phyloP scores from a whole-genome alignment of 1,284 basidiomycete genomes.

The Anthracocystis panici-leucophaei region DNA sequence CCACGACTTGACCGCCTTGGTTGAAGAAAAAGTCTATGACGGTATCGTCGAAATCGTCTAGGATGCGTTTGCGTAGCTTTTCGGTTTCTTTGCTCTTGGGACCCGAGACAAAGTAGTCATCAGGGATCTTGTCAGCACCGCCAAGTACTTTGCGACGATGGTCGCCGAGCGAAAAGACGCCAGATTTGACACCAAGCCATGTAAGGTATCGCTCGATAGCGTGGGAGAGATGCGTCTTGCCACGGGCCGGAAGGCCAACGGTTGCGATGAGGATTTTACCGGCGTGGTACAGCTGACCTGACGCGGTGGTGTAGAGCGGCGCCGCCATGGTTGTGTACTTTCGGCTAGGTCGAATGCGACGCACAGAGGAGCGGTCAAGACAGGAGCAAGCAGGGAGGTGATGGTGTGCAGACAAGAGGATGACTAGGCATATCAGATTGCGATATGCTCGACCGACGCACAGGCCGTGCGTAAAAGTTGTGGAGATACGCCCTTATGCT shows the following conservation, averaged over 20 bases:
- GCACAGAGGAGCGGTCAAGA: neutral
- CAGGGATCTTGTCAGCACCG: conserved; percentile 84
- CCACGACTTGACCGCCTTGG: conserved; percentile 87
- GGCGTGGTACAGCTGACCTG: conserved; percentile 85
- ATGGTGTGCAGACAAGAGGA: neutral
- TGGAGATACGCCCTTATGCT: neutral
- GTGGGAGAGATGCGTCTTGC: conserved; percentile 96
- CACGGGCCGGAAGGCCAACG: conserved; percentile 84
- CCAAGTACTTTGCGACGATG: conserved; percentile 91
- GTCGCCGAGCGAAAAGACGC: conserved; percentile 93
- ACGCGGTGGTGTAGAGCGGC: conserved; percentile 69
- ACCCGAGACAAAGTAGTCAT: conserved; percentile 86
- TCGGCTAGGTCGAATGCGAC: neutral
- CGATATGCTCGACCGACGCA: conserved; percentile 15
- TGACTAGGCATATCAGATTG: neutral
- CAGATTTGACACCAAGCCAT: conserved; percentile 97
- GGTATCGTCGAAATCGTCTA: conserved; percentile 83
- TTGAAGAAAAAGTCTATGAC: conserved; percentile 89
- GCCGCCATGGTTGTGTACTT: conserved; percentile 65
- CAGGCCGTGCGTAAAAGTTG: conserved; percentile 8
- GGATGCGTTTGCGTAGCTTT: conserved; percentile 79
- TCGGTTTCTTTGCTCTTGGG: conserved; percentile 76
- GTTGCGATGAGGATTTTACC: conserved; percentile 93
- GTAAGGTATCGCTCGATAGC: conserved; percentile 94
- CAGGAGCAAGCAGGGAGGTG: neutral